Conservation (phyloP, 2,329 filamentous ascomycete species). For the Epicoccum sorghinum region DNA sequence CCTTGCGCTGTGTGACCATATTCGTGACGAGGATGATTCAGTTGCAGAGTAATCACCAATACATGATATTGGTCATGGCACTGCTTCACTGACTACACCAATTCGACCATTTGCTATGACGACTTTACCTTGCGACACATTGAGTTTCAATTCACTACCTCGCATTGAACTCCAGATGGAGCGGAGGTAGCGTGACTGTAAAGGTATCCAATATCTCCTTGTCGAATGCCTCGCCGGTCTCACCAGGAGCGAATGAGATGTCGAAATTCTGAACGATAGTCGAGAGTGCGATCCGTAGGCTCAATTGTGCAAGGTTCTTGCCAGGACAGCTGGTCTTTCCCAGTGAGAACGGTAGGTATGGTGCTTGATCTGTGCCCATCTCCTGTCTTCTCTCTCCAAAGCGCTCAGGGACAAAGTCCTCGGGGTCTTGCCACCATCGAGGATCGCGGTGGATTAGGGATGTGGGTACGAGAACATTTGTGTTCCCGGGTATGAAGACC, state of each 20-base stretch:
- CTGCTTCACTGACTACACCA: no score
- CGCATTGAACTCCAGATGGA: constrained; percentile 28
- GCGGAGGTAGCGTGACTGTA: constrained; percentile 30
- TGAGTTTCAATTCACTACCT: background rate
- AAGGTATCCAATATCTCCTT: constrained; percentile 25
- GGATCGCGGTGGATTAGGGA: constrained; percentile 33
- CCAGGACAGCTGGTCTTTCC: constrained; percentile 26
- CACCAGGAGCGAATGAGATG: constrained; percentile 25
- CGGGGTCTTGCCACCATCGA: constrained; percentile 20
- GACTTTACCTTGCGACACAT: background rate
- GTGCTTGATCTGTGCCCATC: constrained; percentile 23
- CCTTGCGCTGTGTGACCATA: no score
- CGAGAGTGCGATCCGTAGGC: constrained; percentile 23
- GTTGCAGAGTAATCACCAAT: no score
- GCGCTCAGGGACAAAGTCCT: constrained; percentile 23
- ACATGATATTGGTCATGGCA: no score
- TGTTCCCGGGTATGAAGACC: constrained; percentile 21
- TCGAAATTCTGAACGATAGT: constrained; percentile 28
- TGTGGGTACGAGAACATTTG: constrained; percentile 18
- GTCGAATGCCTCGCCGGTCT: constrained; percentile 30
- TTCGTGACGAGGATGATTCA: no score
- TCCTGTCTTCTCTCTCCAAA: constrained; percentile 21
- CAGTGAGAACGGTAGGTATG: constrained; percentile 23
- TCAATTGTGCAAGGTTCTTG: constrained; percentile 27
- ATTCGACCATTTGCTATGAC: no score